These are phyloP conservation scores for Globisporangium nunn DNA, from an alignment of 352 stramenopile genomes.

Conservation along the genomic window DNA sequence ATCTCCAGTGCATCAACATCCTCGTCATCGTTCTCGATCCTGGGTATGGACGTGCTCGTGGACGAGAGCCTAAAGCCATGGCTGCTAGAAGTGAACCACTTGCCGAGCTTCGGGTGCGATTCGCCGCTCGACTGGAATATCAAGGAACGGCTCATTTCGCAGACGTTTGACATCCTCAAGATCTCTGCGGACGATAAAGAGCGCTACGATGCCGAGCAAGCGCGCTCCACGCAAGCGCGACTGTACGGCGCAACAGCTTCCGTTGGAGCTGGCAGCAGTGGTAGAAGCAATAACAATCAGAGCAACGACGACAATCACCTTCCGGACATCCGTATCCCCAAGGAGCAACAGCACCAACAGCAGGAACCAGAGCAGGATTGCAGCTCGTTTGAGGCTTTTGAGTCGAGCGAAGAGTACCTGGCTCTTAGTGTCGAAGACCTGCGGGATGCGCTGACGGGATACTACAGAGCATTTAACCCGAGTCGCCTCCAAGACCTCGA, in stretches of 20 bases:
- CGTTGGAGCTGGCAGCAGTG: not conserved
- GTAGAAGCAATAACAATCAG: slow-evolving; percentile 4
- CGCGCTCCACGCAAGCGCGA: slow-evolving; percentile 47
- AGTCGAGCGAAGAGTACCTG: not conserved
- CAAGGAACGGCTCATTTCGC: slow-evolving; percentile 91
- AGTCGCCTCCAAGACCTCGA: slow-evolving; percentile 58
- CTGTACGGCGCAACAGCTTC: slow-evolving; percentile 39
- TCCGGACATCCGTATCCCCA: slow-evolving; percentile 3
- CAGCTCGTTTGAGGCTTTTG: not conserved
- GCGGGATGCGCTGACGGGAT: slow-evolving; percentile 30
- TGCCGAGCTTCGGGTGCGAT: slow-evolving; percentile 94
- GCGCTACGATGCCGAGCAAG: slow-evolving; percentile 60
- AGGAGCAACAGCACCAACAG: slow-evolving; percentile 3
- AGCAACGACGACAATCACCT: slow-evolving; percentile 11
- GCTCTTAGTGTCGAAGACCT: slow-evolving; percentile 29
- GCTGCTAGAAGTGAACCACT: slow-evolving; percentile 97
- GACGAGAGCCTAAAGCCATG: slow-evolving; percentile 92
- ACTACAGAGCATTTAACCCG: slow-evolving; percentile 53
- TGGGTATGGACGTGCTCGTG: slow-evolving; percentile 96
- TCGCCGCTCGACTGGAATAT: slow-evolving; percentile 92
- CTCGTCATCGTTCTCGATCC: slow-evolving; percentile 86
- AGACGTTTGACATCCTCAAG: slow-evolving; percentile 88
- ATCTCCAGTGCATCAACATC: slow-evolving; percentile 2
- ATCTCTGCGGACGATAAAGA: slow-evolving; percentile 74
- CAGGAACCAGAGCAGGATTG: slow-evolving; percentile 16